phyloP scores from a whole-genome alignment of 805 yeast species.

The Starmerella floris region DNA sequence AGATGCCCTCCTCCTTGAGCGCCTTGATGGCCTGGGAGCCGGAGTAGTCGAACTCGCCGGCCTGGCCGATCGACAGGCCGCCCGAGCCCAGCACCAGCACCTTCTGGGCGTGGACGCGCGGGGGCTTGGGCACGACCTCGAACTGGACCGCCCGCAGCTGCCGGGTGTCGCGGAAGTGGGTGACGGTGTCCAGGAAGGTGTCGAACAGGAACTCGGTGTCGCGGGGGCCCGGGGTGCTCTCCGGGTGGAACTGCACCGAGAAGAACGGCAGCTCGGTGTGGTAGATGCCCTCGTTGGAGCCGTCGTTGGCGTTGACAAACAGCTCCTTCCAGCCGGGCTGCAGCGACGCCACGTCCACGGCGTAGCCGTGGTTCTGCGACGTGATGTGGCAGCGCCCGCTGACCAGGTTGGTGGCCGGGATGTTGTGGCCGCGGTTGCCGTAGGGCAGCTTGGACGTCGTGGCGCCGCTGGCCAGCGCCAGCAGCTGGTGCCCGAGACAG shows the following conservation, averaged over 20 bases:
- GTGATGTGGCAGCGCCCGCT: slow-evolving; percentile 97
- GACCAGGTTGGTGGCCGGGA: slow-evolving; percentile 79
- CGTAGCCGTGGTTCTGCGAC: slow-evolving; percentile 97
- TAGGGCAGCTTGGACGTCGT: slow-evolving; percentile 81
- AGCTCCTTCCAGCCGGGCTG: slow-evolving; percentile 78
- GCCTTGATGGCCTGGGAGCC: slow-evolving; percentile 99
- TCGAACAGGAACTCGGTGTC: slow-evolving; percentile 97
- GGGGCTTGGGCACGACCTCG: slow-evolving; percentile 36
- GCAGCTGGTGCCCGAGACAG: slow-evolving; percentile 93
- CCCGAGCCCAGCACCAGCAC: slow-evolving; percentile 93
- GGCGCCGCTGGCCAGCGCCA: slow-evolving; percentile 94
- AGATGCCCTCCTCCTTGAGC: slow-evolving; percentile 91
- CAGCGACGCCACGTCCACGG: slow-evolving; percentile 75
- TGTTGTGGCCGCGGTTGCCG: slow-evolving; percentile 99
- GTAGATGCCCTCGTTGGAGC: slow-evolving; percentile 96
- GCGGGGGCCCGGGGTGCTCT: slow-evolving; percentile 97
- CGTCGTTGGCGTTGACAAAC: slow-evolving; percentile 91
- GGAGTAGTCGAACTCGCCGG: slow-evolving; percentile 97
- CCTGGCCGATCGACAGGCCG: slow-evolving; percentile 97
- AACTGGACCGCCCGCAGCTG: slow-evolving; percentile 59
- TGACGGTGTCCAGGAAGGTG: slow-evolving; percentile 72
- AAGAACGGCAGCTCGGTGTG: slow-evolving; percentile 76
- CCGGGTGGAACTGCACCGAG: slow-evolving; percentile 98
- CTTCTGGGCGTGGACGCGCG: slow-evolving; percentile 61
- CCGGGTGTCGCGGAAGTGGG: slow-evolving; percentile 35